phyloP scores from a whole-genome alignment of 345 rosid species.

The Orychophragmus violaceus region DNA sequence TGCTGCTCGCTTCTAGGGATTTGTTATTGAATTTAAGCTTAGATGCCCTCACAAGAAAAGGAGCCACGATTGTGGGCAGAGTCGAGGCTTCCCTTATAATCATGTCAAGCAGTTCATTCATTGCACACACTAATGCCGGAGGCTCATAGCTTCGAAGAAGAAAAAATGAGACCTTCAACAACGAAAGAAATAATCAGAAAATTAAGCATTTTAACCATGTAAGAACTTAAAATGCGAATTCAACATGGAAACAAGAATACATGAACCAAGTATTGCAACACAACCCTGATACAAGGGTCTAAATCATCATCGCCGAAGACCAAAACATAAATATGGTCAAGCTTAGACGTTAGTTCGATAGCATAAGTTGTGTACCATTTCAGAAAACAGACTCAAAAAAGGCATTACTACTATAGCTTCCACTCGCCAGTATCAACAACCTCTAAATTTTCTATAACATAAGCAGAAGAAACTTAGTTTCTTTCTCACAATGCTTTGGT shows the following conservation, averaged over 20 bases:
- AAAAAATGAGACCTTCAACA: constrained; percentile 53
- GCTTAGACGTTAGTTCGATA: neutral
- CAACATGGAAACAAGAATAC: neutral
- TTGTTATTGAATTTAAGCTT: constrained; percentile 58
- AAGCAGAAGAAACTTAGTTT: neutral
- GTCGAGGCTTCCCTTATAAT: constrained; percentile 32
- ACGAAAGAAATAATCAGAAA: constrained; percentile 5
- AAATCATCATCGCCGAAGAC: neutral
- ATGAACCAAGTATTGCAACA: neutral
- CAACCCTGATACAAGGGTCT: neutral
- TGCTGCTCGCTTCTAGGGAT: constrained; percentile 27
- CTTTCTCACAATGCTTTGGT: neutral
- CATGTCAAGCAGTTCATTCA: constrained; percentile 50
- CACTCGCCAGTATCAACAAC: neutral
- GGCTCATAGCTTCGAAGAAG: constrained; percentile 50
- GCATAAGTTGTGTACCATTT: neutral
- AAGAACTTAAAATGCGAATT: neutral
- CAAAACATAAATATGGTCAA: neutral
- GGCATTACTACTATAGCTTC: neutral
- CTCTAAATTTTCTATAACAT: neutral
- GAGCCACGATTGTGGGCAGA: constrained; percentile 42
- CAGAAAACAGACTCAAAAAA: neutral
- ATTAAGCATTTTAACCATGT: neutral
- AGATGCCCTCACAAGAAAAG: constrained; percentile 46
- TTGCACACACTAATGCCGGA: constrained; percentile 52